Base-by-base conservation (phyloP, 345 rosid species). In the Populus simonii region DNA sequence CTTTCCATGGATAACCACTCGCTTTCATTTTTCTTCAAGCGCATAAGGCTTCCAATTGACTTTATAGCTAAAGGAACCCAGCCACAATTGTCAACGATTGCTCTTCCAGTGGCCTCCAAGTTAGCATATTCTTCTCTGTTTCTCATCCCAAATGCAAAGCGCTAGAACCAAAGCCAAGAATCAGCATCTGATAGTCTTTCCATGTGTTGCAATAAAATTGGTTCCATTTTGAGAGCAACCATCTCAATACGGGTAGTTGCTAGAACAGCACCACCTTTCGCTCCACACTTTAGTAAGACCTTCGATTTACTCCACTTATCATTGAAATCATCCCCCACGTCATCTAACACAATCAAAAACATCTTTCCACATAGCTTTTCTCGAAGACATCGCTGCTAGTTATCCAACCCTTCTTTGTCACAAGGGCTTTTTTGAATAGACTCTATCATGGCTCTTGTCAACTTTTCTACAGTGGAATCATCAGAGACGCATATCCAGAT, bases 31-130 rank as follows among this genome's bases (percentile, higher is more conserved):
- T 39, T 36, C 25, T 73, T 73, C n/a, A 49, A 39, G 11, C 29
- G 47, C 82, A 70, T 70, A 18, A 80, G 5, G 51, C 75, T 80
- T 35, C 79, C 79, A 13, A 75, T 1, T n/a, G 75, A 38, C 66
- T 70, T 74, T 29, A 67, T 53, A 8, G 74, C 70, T 22, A 79
- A 59, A 41, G 81, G 81, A 25, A 73, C 39, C 10, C 81, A 74
- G 22, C 74, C 53, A 65, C 81, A 79, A 51, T 73, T 73, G 49
- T 73, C 20, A 39, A 53, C 73, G 29, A 80, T 75, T 9, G 25
- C 82, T 29, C 7, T 62, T 25, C 79, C 75, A 23, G 74, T 70
- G 23, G 78, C 29, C 45, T 55, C 23, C 49, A 80, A 62, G 27
- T 17, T 39, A 13, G 23, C 61, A 8, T 11, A 6, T 11, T 75